Evolutionary conservation across 2,329 filamentous ascomycete genomes (phyloP).

Genomic region (Biscogniauxia mediterranea): DNA sequence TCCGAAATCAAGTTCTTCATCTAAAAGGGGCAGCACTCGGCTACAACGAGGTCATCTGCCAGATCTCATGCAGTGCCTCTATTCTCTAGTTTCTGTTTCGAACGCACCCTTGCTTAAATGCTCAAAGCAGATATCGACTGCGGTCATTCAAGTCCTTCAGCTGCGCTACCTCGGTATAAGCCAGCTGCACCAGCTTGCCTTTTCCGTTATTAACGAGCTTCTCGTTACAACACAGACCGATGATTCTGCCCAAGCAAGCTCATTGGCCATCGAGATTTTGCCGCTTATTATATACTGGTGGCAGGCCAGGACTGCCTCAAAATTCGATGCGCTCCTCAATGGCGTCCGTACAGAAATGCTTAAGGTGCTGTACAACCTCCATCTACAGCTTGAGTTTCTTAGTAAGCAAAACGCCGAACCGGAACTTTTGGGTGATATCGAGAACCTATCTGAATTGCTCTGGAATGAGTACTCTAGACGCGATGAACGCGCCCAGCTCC

Average conservation of each 20-base stretch:
- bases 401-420: constrained; percentile 41
- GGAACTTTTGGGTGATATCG: constrained; percentile 48
- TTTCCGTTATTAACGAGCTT: constrained; percentile 72
- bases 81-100: constrained; percentile 59
- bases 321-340: constrained; percentile 57
- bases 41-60: constrained; percentile 39
- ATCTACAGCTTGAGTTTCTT: constrained; percentile 61
- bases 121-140: constrained; percentile 53
- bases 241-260: constrained; percentile 60
- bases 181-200: constrained; percentile 67
- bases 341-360: constrained; percentile 75
- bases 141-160: constrained; percentile 60
- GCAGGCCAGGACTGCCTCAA: constrained; percentile 64
- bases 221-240: constrained; percentile 67
- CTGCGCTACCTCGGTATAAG: constrained; percentile 57
- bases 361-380: constrained; percentile 65
- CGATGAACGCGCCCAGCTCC: constrained; percentile 68
- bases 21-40: constrained; percentile 25
- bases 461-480: constrained; percentile 75
- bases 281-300: constrained; percentile 75
- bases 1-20: constrained; percentile 28
- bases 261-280: constrained; percentile 59
- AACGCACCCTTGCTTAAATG: constrained; percentile 65
- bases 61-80: constrained; percentile 64
- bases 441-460: constrained; percentile 68